phyloP scores from a whole-genome alignment of 179 eudicot species.

The Patellifolia procumbens region DNA sequence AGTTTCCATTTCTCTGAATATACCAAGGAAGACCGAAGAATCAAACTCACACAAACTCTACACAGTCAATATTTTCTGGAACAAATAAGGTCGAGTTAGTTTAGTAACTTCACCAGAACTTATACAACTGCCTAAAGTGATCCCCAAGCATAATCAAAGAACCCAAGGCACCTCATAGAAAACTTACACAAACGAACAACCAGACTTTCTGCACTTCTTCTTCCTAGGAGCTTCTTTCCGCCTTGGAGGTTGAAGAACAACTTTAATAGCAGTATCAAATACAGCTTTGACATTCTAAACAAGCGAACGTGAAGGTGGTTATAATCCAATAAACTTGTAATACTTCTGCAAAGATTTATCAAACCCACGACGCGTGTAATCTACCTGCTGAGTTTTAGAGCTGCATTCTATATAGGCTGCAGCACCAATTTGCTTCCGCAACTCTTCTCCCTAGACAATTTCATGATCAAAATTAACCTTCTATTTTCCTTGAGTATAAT shows the following conservation, averaged over 20 bases:
- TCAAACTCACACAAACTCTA: background rate
- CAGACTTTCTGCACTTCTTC: constrained; percentile 60
- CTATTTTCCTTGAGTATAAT: background rate
- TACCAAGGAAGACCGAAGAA: background rate
- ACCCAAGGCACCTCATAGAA: background rate
- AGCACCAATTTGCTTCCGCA: constrained; percentile 96
- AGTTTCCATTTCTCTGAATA: background rate
- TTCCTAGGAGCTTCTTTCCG: constrained; percentile 72
- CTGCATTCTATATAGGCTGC: constrained; percentile 98
- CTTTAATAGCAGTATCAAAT: constrained; percentile 96
- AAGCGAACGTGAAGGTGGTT: constrained; percentile 11
- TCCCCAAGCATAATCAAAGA: background rate
- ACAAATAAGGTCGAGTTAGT: background rate
- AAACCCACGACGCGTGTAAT: background rate
- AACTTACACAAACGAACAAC: constrained; percentile 90
- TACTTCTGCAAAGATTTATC: background rate
- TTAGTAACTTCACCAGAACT: background rate
- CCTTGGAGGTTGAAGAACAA: constrained; percentile 96
- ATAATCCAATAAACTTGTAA: background rate
- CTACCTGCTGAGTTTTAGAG: constrained; percentile 97
- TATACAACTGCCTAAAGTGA: background rate
- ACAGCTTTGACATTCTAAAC: constrained; percentile 93
- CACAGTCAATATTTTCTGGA: background rate
- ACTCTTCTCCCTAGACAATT: constrained; percentile 78
- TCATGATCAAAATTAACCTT: background rate